Base-by-base conservation (phyloP, 164 flowering plant genomes). In the Piper betle region DNA sequence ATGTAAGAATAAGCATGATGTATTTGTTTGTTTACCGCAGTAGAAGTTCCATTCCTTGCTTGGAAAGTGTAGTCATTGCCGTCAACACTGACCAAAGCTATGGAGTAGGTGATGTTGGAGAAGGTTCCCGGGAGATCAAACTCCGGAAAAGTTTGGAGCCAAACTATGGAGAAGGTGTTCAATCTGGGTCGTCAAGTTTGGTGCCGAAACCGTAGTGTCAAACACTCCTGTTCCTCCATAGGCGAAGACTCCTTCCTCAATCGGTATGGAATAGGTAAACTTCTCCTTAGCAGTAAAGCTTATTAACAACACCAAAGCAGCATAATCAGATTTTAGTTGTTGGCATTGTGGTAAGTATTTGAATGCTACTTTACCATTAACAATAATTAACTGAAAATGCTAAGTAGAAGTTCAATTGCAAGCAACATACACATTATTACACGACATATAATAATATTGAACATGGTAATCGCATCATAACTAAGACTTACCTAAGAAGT, bases 201-300 rank as follows among this genome's bases (percentile, higher is more conserved):
- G 96, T 1, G 39, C 64, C 0, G 55, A 62, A 3, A 62, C 39
- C 0, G 93, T n/a, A 0, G 92, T 89, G 17, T 87, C 64, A 59
- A 92, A 87, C 19, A 89, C 96, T 1, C 98, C 96, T 0, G 95
- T 81, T 3, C 97, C 97, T 12, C 96, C 97, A 61, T 69, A 79
- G 0, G 97, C 97, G 37, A 88, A 88, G 58, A 88, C 88, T 82
- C 6, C 9, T 73, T 78, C 61, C 18, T 15, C 20, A 4, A 53
- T 18, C 15, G 55, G 17, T 53, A 15, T 53, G 37, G 17, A 11
- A 57, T 1, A 37, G 13, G 97, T 6, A 90, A 75, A 63, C 72
- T 79, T 5, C 84, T 19, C 42, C 84, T 82, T 55, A 82, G 12
- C 59, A 61, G 80, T 37, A 66, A 61, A 5, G 77, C 77, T 73